Percentiles rank a stretch among this genome's conserved stretches.
Evolutionary conservation across 805 yeast genomes (phyloP).

Genomic region (Metschnikowia henanensis): DNA sequence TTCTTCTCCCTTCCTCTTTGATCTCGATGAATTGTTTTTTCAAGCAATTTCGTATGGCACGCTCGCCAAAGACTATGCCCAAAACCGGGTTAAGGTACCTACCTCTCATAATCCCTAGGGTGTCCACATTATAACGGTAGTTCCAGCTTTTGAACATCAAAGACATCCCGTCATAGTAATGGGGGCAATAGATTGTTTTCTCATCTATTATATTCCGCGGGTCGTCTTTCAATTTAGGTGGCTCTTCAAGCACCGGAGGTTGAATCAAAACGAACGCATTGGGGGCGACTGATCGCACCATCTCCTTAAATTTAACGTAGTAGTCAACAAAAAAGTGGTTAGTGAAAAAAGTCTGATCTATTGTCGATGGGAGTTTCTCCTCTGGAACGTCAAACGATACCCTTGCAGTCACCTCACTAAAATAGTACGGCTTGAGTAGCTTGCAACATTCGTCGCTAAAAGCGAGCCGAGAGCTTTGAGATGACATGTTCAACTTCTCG

Average conservation of each 20-base stretch:
- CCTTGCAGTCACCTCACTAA: conserved; percentile 25
- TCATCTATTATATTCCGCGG: conserved; percentile 52
- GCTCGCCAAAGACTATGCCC: conserved; percentile 81
- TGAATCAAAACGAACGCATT: conserved; percentile 65
- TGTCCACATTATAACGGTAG: conserved; percentile 77
- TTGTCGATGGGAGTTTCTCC: conserved; percentile 33
- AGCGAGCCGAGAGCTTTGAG: conserved; percentile 32
- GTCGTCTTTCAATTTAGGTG: conserved; percentile 62
- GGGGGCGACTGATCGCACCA: conserved; percentile 45
- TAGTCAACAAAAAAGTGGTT: conserved; percentile 66
- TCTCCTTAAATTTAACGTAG: conserved; percentile 49
- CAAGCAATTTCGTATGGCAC: conserved; percentile 70
- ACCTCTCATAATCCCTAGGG: conserved; percentile 83
- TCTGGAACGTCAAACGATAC: conserved; percentile 13
- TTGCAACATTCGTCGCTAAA: conserved; percentile 22
- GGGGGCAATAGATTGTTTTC: conserved; percentile 77
- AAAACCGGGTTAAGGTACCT: conserved; percentile 69
- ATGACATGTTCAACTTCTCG: conserved; percentile 16
- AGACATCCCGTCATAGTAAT: conserved; percentile 94
- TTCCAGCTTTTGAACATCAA: conserved; percentile 92
- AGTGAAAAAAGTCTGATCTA: conserved; percentile 57
- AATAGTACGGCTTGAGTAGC: conserved; percentile 31
- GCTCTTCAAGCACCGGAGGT: conserved; percentile 77
- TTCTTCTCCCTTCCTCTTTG: conserved; percentile 57
- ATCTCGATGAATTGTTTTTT: conserved; percentile 67